Evolutionary conservation across 2,329 filamentous ascomycete species (phyloP).

Genomic region (Magnaporthiopsis poae): DNA sequence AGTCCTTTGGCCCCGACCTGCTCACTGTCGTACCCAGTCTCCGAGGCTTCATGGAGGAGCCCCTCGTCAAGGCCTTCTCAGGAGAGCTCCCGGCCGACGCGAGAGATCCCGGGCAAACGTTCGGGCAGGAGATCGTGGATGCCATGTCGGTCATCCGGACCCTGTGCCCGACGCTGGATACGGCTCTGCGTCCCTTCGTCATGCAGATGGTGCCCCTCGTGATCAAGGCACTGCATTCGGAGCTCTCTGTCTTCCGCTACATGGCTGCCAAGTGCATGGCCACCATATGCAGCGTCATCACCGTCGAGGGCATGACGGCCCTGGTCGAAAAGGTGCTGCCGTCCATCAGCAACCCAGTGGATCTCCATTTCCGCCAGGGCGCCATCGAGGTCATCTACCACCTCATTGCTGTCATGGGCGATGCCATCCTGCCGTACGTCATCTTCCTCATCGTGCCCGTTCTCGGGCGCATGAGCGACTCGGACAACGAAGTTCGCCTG

Average conservation of each 20-base stretch:
- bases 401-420: slow-evolving; percentile 95
- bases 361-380: slow-evolving; percentile 82
- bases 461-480: slow-evolving; percentile 94
- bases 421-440: slow-evolving; percentile 88
- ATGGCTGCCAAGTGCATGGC: slow-evolving; percentile 95
- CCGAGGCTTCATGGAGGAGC: slow-evolving; percentile 68
- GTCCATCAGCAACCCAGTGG: slow-evolving; percentile 79
- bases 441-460: slow-evolving; percentile 98
- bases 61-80: slow-evolving; percentile 65
- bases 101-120: slow-evolving; percentile 58
- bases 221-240: slow-evolving; percentile 76
- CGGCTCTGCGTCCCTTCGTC: slow-evolving; percentile 66
- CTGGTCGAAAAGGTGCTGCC: slow-evolving; percentile 87
- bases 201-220: slow-evolving; percentile 76
- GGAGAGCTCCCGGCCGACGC: slow-evolving; percentile 63
- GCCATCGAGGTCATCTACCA: slow-evolving; percentile 94
- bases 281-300: slow-evolving; percentile 93
- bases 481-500: slow-evolving; percentile 86
- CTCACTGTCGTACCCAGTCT: slow-evolving; percentile 80
- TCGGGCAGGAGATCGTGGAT: slow-evolving; percentile 89
- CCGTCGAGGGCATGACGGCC: slow-evolving; percentile 89
- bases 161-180: slow-evolving; percentile 78
- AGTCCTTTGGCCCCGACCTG: slow-evolving; percentile 66
- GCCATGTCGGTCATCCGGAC: slow-evolving; percentile 86
- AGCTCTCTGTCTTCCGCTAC: slow-evolving; percentile 85